Conservation (phyloP, 805 yeast genomes). For the Alloascoidea hylecoeti region DNA sequence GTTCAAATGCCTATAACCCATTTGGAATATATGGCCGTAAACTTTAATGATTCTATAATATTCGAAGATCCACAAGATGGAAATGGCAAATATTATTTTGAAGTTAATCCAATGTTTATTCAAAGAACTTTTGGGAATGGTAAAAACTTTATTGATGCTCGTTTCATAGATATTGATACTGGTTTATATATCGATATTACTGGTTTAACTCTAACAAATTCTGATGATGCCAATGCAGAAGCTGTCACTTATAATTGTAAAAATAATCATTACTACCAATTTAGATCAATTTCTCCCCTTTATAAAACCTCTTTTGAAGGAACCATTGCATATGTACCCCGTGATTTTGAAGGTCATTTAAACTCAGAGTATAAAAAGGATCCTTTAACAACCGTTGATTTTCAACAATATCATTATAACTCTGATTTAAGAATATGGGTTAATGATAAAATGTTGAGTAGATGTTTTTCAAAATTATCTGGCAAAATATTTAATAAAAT, state of each 20-base stretch:
- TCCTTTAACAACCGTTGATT: background rate
- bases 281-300: constrained; percentile 37
- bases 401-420: background rate
- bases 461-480: background rate
- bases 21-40: constrained; percentile 27
- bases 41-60: constrained; percentile 32
- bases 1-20: constrained; percentile 37
- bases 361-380: constrained; percentile 20
- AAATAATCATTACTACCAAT: constrained; percentile 38
- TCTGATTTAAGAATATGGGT: background rate
- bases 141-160: constrained; percentile 34
- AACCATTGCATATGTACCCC: constrained; percentile 30
- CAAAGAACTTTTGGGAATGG: constrained; percentile 34
- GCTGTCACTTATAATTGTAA: constrained; percentile 28
- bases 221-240: constrained; percentile 7
- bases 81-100: constrained; percentile 29
- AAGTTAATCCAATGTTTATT: constrained; percentile 32
- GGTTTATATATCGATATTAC: constrained; percentile 48
- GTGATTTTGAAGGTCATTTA: constrained; percentile 19
- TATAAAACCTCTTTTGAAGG: constrained; percentile 47
- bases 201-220: constrained; percentile 23
- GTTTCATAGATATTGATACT: constrained; percentile 45
- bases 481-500: background rate
- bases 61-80: constrained; percentile 29
- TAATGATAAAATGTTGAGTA: background rate